Base-by-base conservation (phyloP, 2,329 filamentous ascomycete genomes). In the Canariomyces notabilis region DNA sequence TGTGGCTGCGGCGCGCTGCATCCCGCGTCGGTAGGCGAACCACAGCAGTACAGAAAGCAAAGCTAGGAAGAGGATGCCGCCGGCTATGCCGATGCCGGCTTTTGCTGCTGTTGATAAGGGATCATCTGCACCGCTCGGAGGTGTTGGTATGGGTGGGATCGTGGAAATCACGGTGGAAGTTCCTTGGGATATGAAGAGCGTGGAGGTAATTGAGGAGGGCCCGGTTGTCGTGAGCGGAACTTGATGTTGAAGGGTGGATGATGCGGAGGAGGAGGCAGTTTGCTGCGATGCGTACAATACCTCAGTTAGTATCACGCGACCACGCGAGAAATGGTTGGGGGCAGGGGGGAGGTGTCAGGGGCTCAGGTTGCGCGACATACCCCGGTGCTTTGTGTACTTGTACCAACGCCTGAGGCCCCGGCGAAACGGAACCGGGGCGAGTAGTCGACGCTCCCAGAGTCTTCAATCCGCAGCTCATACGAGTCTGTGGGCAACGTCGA, bases 381-480 rank as follows among this genome's bases (percentile, higher is more conserved):
- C n/a, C n/a, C n/a, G n/a, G n/a, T n/a, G n/a, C n/a, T n/a, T n/a
- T n/a, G n/a, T n/a, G n/a, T n/a, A n/a, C n/a, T n/a, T n/a, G n/a
- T n/a, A 15, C 23, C 16, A 16, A 5, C 16, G 2, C 16, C 7
- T 1, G 18, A 9, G 2, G 38, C 38, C 1, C 26, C 40, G 8
- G 36, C 36, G 22, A 43, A 50, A 4, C 16, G n/a, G 36, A 50
- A 50, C 12, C 43, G 35, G 22, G 39, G 31, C 21, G 48, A 50
- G 22, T 46, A 50, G 23, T 50, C 48, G 31, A 19, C 26, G 48
- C 43, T 50, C 5, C 44, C 44, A 2, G 26, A 39, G 31, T 50
- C 48, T 5, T 26, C 11, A 16, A 50, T 32, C 23, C 23, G 29
- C 3, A 50, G 31, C 18, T 37, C 23, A 40, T 50, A 50, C n/a